Evolutionary conservation across 1,284 basidiomycete species (phyloP).

Genomic region (Tylopilus sp.): DNA sequence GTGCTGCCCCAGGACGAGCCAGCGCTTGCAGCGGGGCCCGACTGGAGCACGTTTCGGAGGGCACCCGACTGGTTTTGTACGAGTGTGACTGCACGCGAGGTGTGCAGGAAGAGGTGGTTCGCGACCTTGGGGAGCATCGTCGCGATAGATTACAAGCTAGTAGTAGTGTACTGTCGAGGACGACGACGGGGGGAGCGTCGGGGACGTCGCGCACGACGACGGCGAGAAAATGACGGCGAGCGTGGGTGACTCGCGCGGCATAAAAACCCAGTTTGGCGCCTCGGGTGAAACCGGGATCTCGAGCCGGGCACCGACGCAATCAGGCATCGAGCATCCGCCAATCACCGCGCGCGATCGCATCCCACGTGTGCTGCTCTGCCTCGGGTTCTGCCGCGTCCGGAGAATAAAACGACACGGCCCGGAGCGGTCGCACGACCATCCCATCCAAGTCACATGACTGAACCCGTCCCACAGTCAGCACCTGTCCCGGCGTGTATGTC

Average conservation of each 20-base stretch:
- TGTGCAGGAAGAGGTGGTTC: slow-evolving; percentile 69
- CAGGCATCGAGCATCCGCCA: slow-evolving; percentile 12
- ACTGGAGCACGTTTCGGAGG: slow-evolving; percentile 71
- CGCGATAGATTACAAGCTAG: slow-evolving; percentile 4
- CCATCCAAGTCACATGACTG: slow-evolving; percentile 1
- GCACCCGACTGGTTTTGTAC: slow-evolving; percentile 68
- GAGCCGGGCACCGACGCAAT: slow-evolving; percentile 14
- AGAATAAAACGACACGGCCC: slow-evolving; percentile 23
- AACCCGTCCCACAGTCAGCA: slow-evolving; percentile 21
- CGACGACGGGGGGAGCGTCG: not conserved
- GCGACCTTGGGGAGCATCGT: slow-evolving; percentile 79
- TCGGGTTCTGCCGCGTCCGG: not conserved
- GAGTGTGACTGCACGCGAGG: slow-evolving; percentile 68
- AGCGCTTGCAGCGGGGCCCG: slow-evolving; percentile 41
- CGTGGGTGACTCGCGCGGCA: not conserved
- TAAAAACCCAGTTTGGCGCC: slow-evolving; percentile 15
- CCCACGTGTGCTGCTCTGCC: slow-evolving; percentile 20
- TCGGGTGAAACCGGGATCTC: slow-evolving; percentile 23
- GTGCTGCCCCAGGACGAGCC: slow-evolving; percentile 60
- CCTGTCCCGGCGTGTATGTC: slow-evolving; percentile 28
- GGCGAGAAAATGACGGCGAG: not conserved
- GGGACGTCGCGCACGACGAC: not conserved
- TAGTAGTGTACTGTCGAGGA: slow-evolving; percentile 1
- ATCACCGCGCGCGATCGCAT: slow-evolving; percentile 16
- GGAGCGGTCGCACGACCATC: slow-evolving; percentile 18